Conservation (phyloP, 2,329 filamentous ascomycete genomes). For the Ophiostoma australiae region DNA sequence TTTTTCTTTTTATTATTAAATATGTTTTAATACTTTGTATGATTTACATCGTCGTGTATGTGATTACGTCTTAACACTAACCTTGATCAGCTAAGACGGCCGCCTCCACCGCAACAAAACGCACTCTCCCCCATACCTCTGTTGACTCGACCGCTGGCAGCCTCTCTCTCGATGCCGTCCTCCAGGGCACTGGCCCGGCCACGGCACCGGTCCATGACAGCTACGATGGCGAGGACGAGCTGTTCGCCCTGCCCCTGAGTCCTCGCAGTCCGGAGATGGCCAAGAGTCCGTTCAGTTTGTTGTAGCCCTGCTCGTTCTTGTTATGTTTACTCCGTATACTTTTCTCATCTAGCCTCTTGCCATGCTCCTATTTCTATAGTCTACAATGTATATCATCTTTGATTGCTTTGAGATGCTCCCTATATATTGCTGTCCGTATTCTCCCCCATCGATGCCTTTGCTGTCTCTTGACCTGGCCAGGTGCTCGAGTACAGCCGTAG, state of each 20-base stretch:
- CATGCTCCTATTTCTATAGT: neutral
- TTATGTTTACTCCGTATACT: neutral
- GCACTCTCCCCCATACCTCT: neutral
- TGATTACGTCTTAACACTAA: neutral
- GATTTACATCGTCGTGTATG: too few relatives aligned
- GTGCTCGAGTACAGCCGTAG: neutral
- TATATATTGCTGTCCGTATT: neutral
- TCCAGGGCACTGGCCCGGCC: conserved; percentile 31
- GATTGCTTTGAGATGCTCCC: neutral
- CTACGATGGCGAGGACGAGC: conserved; percentile 65
- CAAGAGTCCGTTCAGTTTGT: conserved; percentile 69
- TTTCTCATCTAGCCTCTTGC: neutral
- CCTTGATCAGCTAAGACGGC: neutral
- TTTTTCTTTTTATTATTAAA: neutral
- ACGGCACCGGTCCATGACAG: neutral
- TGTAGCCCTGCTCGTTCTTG: conserved; percentile 31
- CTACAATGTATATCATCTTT: neutral
- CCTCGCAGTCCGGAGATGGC: conserved; percentile 81
- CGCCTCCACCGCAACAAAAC: neutral
- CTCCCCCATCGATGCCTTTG: neutral
- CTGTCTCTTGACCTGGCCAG: neutral
- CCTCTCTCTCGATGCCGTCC: conserved; percentile 39
- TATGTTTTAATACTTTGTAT: neutral
- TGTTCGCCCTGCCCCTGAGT: conserved; percentile 83
- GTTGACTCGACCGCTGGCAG: neutral